Evolutionary conservation across 768 basidiomycete genomes (phyloP), one percentile per base, ranked within the genome.

Genomic region (Leccinum fibrillosum): DNA sequence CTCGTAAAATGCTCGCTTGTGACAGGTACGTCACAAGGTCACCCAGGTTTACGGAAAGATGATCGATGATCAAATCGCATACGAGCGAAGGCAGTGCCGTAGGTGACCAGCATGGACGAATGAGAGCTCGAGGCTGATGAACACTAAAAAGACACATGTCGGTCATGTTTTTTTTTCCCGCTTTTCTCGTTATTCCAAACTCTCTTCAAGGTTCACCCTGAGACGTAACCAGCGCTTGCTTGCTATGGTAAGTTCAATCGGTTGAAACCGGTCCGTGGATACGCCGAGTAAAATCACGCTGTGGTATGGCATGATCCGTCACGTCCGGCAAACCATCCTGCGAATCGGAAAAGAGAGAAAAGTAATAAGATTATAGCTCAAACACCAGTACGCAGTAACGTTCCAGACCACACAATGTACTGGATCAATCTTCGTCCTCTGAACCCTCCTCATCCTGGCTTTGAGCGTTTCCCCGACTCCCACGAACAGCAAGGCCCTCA

Each of bases 401-500:
- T 77, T 75, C 56, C 21, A 59, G 54, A 73, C 64, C 67, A 57
- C 65, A 69, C 67, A 63, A 44, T 11, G 42, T 25, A 65, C 61
- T 58, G 49, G 49, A 63, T 66, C 64, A 61, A 59, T 64, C 66
- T 15, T 68, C 68, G n/a, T 73, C 70, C 51, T 74, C 72, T 50
- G 70, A 71, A 64, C 65, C 62, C 49, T 55, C 66, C 13, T 64
- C 67, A 3, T 58, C 62, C 34, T 69, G 68, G 58, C 69, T 71
- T 52, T 58, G 64, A 54, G 69, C 74, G 50, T 64, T 56, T 25
- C 62, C 64, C 9, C 28, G 28, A 17, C 58, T 65, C 47, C 64
- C 72, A 52, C 66, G 67, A 53, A 71, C 62, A 54, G 69, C 64
- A 54, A 88, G 70, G 39, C 85, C 86, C 73, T 88, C 87, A 56